Base-by-base conservation (phyloP, 495 filamentous ascomycete species). In the Penicillium argentinense region DNA sequence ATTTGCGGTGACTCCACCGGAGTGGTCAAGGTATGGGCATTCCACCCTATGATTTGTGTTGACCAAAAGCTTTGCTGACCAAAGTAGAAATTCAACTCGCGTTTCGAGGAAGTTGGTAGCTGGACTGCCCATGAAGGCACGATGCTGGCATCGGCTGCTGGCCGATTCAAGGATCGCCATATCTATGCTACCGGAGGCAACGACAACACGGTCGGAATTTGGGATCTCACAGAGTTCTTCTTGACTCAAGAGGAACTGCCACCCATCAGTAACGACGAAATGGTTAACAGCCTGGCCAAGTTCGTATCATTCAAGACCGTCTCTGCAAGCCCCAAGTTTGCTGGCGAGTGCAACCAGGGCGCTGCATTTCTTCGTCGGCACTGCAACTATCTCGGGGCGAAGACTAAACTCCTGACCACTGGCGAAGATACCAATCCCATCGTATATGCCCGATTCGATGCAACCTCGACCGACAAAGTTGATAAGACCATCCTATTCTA, bases 101-200 rank as follows among this genome's bases (percentile, higher is more conserved):
- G 88, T 32, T 95, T 97, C 54, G 87, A 96, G 59, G 88, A 86
- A 51, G 72, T 92, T 7, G 83, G 78, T 39, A 78, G 84, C 27
- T 95, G 92, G 86, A 82, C 85, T 58, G 91, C 89, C 2, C 95
- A 98, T 57, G 71, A 87, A 24, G 91, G 86, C 12, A 84, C 89
- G 24, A 86, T 96, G 46, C 76, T 97, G 17, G 88, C 93, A n/a
- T 96, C 93, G 1, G 86, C 86, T 3, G 77, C 85, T 13, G 83
- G 85, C 0, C 79, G 68, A 1, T 76, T 82, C 47, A 77, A 85
- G 8, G 80, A 79, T 14, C 81, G 86, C 38, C 78, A 84, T 23
- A 78, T 95, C 2, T 95, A 87, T 59, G 87, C 96, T 39, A 96
- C 95, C 1, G 93, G 95, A n/a, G 91, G 89, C 27, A 97, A 93